Evolutionary conservation across 2,329 filamentous ascomycete genomes (phyloP).

Genomic region (Fusarium dlaminii): DNA sequence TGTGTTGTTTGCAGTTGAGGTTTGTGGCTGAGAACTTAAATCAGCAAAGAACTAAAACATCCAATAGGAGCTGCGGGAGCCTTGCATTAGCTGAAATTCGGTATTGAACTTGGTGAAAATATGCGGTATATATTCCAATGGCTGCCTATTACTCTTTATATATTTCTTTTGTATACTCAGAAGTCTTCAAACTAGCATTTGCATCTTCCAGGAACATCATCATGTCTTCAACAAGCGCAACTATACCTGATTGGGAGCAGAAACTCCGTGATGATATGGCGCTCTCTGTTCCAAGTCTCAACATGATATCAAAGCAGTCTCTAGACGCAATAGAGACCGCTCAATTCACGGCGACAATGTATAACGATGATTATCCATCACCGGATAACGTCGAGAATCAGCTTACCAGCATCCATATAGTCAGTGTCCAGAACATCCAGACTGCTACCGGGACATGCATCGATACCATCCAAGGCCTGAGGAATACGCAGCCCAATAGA

Average conservation of each 20-base stretch:
- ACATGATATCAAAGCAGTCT: background rate
- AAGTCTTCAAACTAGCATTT: accelerated
- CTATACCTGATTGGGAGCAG: background rate
- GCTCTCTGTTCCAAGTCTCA: background rate
- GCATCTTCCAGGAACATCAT: accelerated
- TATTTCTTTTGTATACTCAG: too few species aligned
- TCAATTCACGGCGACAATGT: accelerated
- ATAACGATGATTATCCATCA: accelerated
- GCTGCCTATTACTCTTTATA: background rate
- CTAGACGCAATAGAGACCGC: accelerated
- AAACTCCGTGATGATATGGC: background rate
- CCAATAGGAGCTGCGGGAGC: accelerated
- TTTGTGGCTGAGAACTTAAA: background rate
- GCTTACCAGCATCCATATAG: accelerated
- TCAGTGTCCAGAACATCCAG: accelerated
- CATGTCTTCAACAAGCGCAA: background rate
- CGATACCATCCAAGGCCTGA: accelerated
- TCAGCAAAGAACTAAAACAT: background rate
- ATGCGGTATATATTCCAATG: background rate
- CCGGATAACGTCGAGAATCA: accelerated
- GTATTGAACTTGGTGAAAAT: accelerated
- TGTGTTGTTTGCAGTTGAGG: too few species aligned
- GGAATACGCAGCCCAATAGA: accelerated
- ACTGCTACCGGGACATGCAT: background rate
- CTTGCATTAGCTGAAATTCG: background rate